Evolutionary conservation across 495 filamentous ascomycete genomes (phyloP), one percentile per base, ranked within the genome.

Genomic region (Cryomyces minteri): DNA sequence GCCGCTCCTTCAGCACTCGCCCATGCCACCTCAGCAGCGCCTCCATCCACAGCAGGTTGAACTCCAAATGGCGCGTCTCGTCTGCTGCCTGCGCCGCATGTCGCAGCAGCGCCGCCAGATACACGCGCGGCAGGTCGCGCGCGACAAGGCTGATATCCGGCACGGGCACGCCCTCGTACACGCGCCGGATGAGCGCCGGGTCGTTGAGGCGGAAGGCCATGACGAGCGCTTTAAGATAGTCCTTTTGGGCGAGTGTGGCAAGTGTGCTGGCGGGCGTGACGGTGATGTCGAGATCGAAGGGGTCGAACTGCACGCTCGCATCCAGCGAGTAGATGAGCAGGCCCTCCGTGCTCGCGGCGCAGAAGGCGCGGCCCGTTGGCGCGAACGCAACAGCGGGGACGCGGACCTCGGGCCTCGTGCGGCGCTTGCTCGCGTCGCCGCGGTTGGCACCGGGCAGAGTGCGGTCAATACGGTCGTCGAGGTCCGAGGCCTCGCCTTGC

Each of bases 141-240:
- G 90, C 84, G 1, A 94, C 80, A 41, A 90, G 73, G 10, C 71
- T 48, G 47, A 98, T 83, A 53, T 84, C 83, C 11, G 67, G 62
- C 33, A 76, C 68, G 12, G 92, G 88, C 34, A 85, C 82, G 2
- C 73, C 68, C 64, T 88, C 83, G 62, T 93, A 95, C 8, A 95
- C 85, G 29, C 73, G 74, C 47, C 79, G 77, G 42, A 94, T 73
- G 28, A 96, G 67, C 41, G 72, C 70, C 3, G 69, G 67, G 54
- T 88, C 79, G 63, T 93, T 94, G 36, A 98, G 72, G 0, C 90
- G 82, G 70, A 98, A 96, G 0, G 88, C 83, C 88, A 96, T 95
- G 46, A 94, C 79, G 3, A 98, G 66, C 1, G 90, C 90, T 62
- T 86, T 93, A 32, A 95, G 70, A 63, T 80, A 94, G 36, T 92